These are phyloP conservation scores for Pyrenopolyporus hunteri DNA, from an alignment of 495 filamentous ascomycete species.

Conservation along the genomic window DNA sequence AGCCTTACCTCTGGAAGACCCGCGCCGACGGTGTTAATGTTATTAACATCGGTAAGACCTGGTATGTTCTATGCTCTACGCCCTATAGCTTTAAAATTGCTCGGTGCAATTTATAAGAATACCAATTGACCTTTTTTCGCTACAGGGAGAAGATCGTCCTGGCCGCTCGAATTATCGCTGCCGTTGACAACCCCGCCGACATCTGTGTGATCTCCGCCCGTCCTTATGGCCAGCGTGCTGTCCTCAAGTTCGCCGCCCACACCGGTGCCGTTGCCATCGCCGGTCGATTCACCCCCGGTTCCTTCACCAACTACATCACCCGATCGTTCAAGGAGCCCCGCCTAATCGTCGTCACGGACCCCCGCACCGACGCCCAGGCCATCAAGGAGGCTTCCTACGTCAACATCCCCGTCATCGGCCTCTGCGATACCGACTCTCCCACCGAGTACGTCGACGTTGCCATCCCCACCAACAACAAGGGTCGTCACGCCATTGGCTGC, in stretches of 20 bases:
- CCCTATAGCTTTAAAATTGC: constrained; percentile 1
- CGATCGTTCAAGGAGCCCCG: constrained; percentile 99
- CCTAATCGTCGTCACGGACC: constrained; percentile 98
- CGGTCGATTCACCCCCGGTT: constrained; percentile 99
- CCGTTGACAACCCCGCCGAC: constrained; percentile 98
- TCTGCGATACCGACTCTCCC: constrained; percentile 98
- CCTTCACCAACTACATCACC: constrained; percentile 99
- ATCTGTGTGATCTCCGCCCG: constrained; percentile 99
- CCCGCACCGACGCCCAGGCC: constrained; percentile 98
- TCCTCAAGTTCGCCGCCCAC: constrained; percentile 98
- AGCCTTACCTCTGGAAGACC: constrained; percentile 99
- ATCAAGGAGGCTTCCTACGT: constrained; percentile 99
- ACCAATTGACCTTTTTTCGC: constrained; percentile 23
- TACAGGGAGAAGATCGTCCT: constrained; percentile 98
- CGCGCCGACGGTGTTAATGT: constrained; percentile 97
- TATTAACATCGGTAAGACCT: constrained; percentile 99
- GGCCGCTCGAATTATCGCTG: constrained; percentile 96
- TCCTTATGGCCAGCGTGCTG: constrained; percentile 98
- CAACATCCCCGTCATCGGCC: constrained; percentile 99
- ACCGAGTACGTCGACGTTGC: constrained; percentile 99
- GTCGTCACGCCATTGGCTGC: constrained; percentile 95
- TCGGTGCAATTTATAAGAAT: constrained; percentile 33
- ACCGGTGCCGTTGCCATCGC: constrained; percentile 97
- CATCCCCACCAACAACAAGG: constrained; percentile 99
- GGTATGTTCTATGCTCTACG: constrained; percentile 64